Conservation (phyloP, 1,284 basidiomycete genomes). For the Sanghuangporus sanghuang region DNA sequence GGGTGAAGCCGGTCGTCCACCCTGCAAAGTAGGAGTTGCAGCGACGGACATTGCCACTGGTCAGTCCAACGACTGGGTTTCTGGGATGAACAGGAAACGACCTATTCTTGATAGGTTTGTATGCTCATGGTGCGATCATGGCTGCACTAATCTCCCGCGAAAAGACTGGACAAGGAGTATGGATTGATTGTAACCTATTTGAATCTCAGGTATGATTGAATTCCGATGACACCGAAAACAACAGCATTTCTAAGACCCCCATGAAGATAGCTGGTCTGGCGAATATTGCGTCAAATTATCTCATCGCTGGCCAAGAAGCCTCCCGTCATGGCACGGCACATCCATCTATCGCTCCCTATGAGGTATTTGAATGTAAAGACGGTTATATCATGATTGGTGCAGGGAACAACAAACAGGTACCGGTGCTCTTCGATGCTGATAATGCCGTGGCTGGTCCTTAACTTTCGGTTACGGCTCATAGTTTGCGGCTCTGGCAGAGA, state of each 20-base stretch:
- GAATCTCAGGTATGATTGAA: slow-evolving; percentile 63
- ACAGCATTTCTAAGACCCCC: not conserved
- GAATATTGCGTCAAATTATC: slow-evolving; percentile 92
- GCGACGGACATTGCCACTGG: slow-evolving; percentile 87
- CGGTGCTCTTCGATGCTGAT: slow-evolving; percentile 16
- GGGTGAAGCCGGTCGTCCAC: slow-evolving; percentile 83
- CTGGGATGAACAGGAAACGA: not conserved
- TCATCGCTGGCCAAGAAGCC: slow-evolving; percentile 84
- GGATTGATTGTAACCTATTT: slow-evolving; percentile 89
- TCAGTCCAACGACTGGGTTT: not conserved
- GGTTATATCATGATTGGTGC: slow-evolving; percentile 94
- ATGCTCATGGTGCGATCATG: slow-evolving; percentile 90
- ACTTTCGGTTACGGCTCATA: slow-evolving; percentile 27
- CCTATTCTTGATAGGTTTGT: slow-evolving; percentile 47
- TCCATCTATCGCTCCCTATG: slow-evolving; percentile 88
- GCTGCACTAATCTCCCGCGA: slow-evolving; percentile 81
- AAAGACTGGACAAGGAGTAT: slow-evolving; percentile 83
- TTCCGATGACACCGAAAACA: not conserved
- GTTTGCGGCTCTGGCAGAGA: slow-evolving; percentile 64
- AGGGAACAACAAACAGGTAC: slow-evolving; percentile 84
- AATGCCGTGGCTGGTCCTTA: slow-evolving; percentile 9
- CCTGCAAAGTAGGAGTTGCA: slow-evolving; percentile 89
- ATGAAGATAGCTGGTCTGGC: slow-evolving; percentile 82
- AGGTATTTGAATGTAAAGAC: slow-evolving; percentile 85
- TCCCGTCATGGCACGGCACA: slow-evolving; percentile 89